Evolutionary conservation across 2,329 filamentous ascomycete genomes (phyloP).

Genomic region (Botrytis byssoidea): DNA sequence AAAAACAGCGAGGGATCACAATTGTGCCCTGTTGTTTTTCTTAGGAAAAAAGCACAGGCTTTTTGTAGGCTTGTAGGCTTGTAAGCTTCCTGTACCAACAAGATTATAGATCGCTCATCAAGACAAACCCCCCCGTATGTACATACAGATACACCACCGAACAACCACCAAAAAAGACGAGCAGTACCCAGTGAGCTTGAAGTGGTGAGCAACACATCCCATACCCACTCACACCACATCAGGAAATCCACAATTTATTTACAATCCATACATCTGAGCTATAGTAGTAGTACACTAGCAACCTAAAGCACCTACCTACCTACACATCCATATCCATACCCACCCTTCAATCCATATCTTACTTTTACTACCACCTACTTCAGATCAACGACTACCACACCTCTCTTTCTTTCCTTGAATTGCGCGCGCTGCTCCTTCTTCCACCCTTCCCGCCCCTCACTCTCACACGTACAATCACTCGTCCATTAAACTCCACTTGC

Average conservation of each 20-base stretch:
- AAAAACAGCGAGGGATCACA: slow-evolving; percentile 15
- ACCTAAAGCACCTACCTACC: slow-evolving; percentile 28
- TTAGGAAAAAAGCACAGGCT: slow-evolving; percentile 12
- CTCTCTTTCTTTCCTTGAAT: slow-evolving; percentile 15
- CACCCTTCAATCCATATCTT: slow-evolving; percentile 19
- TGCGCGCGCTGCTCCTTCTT: slow-evolving; percentile 16
- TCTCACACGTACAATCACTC: slow-evolving; percentile 2
- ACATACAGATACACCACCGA: slow-evolving; percentile 8
- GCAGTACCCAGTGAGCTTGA: neutral
- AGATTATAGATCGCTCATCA: slow-evolving; percentile 20
- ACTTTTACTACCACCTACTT: slow-evolving; percentile 15
- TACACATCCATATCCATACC: slow-evolving; percentile 10
- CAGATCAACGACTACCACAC: slow-evolving; percentile 13
- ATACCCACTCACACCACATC: slow-evolving; percentile 9
- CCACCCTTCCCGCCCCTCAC: slow-evolving; percentile 16
- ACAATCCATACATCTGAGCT: slow-evolving; percentile 7
- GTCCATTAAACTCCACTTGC: slow-evolving; percentile 4
- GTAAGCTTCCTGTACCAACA: slow-evolving; percentile 15
- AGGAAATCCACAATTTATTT: slow-evolving; percentile 23
- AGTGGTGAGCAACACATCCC: slow-evolving; percentile 6
- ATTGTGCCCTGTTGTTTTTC: slow-evolving; percentile 3
- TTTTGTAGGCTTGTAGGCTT: slow-evolving; percentile 12
- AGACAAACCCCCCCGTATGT: slow-evolving; percentile 6
- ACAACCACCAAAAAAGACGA: slow-evolving; percentile 4
- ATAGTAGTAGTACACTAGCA: slow-evolving; percentile 21